Percentiles rank a stretch among this genome's conserved stretches.
These are phyloP conservation scores for Gossypium davidsonii DNA, from an alignment of 441 rosid species.

Conservation along the genomic window DNA sequence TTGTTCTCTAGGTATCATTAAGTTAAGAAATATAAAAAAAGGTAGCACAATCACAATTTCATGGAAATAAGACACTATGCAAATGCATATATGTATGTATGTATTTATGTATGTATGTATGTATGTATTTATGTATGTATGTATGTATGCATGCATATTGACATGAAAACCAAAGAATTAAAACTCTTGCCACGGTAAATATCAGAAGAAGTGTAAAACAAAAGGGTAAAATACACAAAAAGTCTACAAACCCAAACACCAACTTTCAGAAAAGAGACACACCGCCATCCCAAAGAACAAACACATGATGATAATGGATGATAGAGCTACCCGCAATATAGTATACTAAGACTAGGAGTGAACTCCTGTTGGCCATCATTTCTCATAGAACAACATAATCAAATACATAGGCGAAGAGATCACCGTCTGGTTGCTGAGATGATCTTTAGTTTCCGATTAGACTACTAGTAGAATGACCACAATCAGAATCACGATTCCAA, in stretches of 20 bases:
- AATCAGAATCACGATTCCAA: conserved; percentile 78
- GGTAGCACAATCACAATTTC: neutral
- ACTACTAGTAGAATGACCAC: conserved; percentile 68
- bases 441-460: conserved; percentile 25
- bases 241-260: conserved; percentile 16
- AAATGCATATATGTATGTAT: neutral
- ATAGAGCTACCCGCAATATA: conserved; percentile 4
- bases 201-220: neutral
- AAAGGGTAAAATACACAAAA: conserved; percentile 7
- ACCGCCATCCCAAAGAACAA: conserved; percentile 12
- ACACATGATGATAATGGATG: neutral
- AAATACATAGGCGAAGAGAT: conserved; percentile 7
- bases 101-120: too few species aligned
- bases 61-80: neutral
- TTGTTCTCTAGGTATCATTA: too few species aligned
- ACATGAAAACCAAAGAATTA: conserved; percentile 12
- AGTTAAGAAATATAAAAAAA: too few species aligned
- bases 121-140: too few species aligned
- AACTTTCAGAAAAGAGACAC: conserved; percentile 4
- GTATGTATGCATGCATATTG: neutral
- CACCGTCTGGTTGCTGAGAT: conserved; percentile 15
- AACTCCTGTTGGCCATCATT: conserved; percentile 12
- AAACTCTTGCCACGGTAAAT: neutral
- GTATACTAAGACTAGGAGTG: conserved; percentile 16
- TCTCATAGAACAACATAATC: conserved; percentile 10